Base-by-base conservation (phyloP, 2,329 filamentous ascomycete species). In the Ophiostoma angusticollis region DNA sequence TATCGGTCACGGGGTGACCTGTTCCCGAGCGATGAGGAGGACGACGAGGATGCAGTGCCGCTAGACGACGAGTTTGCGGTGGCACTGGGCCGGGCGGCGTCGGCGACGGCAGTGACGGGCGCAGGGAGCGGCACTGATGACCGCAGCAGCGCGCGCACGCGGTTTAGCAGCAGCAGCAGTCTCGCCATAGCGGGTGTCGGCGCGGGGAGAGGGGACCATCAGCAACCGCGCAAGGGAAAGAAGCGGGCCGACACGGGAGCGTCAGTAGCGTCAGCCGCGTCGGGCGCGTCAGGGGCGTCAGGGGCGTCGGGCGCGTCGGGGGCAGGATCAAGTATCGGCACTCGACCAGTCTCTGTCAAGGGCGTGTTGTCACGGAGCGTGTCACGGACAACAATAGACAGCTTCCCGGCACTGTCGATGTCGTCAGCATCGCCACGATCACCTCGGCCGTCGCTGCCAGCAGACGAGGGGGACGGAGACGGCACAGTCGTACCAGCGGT, bases 11-110 rank as follows among this genome's bases (percentile, higher is more conserved):
- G 89, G 33, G 86, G 86, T 2, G 89, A 96, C 59, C 64, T 96
- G 11, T 91, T 95, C 49, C 85, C 85, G 0, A 94, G 86, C 51
- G 86, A 93, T 45, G 74, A 71, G 33, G 75, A 80, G 52, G 85
- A 87, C 38, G 85, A 93, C 46, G 87, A 93, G 56, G 89, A 96
- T 58, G 89, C 89, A 1, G 75, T 94, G n/a, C 84, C 86, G 11
- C 62, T 96, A 14, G 84, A 89, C 50, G 89, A 95, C 54, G 87
- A 95, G 53, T 93, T 96, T 50, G 84, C 86, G 3, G 78, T 93
- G 55, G 76, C 78, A 3, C 67, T 95, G 45, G 79, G 86, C 44
- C 74, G 81, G n/a, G n/a, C n/a, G n/a, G n/a, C n/a, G n/a, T n/a
- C n/a, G n/a, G n/a, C n/a, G n/a, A n/a, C n/a, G n/a, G n/a, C n/a